A percentile compares a stretch with the other conserved stretches of the same genome.
Conservation (phyloP, 176 grass and related monocot genomes). For the Paspalum vaginatum region DNA sequence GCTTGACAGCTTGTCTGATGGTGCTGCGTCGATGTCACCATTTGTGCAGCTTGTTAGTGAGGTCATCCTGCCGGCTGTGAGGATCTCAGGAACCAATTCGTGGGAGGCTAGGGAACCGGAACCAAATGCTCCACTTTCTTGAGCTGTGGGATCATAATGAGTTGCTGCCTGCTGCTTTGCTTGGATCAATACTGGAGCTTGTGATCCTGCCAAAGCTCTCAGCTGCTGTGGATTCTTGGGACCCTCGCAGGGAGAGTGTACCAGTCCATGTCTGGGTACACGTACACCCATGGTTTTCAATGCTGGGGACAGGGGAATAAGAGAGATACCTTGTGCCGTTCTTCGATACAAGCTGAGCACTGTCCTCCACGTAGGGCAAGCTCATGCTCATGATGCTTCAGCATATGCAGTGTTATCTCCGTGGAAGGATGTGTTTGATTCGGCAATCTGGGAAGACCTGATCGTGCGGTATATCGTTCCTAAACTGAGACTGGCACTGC, state of each 20-base stretch:
- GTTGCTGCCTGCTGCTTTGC: conserved; percentile 63
- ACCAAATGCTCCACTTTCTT: conserved; percentile 81
- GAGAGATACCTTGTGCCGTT: conserved; percentile 65
- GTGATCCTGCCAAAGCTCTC: conserved; percentile 85
- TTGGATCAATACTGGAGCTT: conserved; percentile 78
- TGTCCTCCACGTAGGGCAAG: conserved; percentile 85
- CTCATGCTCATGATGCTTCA: conserved; percentile 75
- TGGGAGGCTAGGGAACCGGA: conserved; percentile 88
- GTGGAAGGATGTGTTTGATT: conserved; percentile 88
- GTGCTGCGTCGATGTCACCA: conserved; percentile 53
- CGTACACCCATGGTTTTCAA: conserved; percentile 82
- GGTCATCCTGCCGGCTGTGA: conserved; percentile 76
- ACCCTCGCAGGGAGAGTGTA: conserved; percentile 73
- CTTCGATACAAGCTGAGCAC: conserved; percentile 83
- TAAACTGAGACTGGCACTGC: conserved; percentile 68
- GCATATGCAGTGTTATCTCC: conserved; percentile 77
- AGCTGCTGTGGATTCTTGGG: conserved; percentile 80
- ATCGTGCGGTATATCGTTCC: conserved; percentile 79
- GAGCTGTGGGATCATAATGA: conserved; percentile 62
- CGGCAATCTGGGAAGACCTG: conserved; percentile 76
- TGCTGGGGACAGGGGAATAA: conserved; percentile 66
- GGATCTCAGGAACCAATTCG: conserved; percentile 76
- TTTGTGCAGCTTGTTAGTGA: conserved; percentile 80
- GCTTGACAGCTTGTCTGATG: conserved; percentile 68
- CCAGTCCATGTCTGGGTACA: conserved; percentile 76